Evolutionary conservation across 768 basidiomycete species (phyloP).

Genomic region (Mrakia hoshinonis): DNA sequence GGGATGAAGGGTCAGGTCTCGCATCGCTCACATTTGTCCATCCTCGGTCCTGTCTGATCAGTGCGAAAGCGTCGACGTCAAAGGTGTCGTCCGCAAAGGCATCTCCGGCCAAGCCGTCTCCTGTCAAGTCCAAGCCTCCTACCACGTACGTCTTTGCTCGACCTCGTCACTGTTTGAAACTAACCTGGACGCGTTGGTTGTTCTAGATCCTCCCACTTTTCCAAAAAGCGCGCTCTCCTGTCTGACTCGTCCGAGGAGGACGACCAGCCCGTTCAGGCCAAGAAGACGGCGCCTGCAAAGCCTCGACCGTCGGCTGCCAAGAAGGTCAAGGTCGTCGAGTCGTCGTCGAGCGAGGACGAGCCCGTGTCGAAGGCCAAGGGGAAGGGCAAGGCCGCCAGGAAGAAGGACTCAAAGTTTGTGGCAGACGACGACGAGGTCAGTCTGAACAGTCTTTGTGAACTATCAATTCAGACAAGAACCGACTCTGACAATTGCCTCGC

Average conservation of each 20-base stretch:
- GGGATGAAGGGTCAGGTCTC: too few species aligned
- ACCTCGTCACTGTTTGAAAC: background rate
- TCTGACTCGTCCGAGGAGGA: slow-evolving; percentile 30
- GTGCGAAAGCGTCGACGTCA: slow-evolving; percentile 11
- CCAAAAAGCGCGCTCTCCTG: background rate
- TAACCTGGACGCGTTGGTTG: background rate
- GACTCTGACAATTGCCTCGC: too few species aligned
- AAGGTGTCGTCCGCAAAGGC: slow-evolving; percentile 30
- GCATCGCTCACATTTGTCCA: background rate
- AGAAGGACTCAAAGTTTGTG: slow-evolving; percentile 22
- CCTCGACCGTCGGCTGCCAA: background rate
- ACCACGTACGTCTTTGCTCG: background rate
- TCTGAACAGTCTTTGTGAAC: background rate
- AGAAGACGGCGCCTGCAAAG: slow-evolving; percentile 28
- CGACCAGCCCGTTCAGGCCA: slow-evolving; percentile 32
- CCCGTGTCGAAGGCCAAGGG: slow-evolving; percentile 13
- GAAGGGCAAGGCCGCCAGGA: slow-evolving; percentile 23
- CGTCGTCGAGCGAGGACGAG: background rate
- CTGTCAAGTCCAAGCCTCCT: background rate
- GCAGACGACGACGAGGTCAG: slow-evolving; percentile 28
- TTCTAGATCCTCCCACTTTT: background rate
- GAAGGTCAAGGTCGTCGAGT: background rate
- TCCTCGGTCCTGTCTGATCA: background rate
- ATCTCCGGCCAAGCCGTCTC: background rate
- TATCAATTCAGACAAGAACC: background rate